phyloP scores from a whole-genome alignment of 2,329 filamentous ascomycete genomes.

The Phaeosphaeriaceae sp. region DNA sequence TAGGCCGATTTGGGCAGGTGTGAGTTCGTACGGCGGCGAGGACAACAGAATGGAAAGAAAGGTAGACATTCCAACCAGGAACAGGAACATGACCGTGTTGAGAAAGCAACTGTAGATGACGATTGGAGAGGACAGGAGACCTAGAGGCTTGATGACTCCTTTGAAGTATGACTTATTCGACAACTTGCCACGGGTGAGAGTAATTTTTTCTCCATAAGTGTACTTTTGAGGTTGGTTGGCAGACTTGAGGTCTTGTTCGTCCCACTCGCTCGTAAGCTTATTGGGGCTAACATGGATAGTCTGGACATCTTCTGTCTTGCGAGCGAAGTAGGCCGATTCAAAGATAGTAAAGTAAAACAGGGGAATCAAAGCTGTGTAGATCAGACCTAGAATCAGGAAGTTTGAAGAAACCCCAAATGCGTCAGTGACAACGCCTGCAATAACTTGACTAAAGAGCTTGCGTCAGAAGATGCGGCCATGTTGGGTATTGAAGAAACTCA shows the following conservation, averaged over 20 bases:
- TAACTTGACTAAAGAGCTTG: neutral
- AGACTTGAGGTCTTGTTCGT: constrained; percentile 12
- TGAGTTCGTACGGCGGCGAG: constrained; percentile 15
- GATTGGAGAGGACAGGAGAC: constrained; percentile 13
- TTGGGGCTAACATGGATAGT: constrained; percentile 5
- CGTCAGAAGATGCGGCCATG: constrained; percentile 1
- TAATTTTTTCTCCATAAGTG: constrained; percentile 9
- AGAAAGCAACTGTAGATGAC: constrained; percentile 21
- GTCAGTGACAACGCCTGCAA: constrained; percentile 18
- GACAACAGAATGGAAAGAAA: constrained; percentile 19
- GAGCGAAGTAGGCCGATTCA: constrained; percentile 17
- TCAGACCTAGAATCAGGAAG: constrained; percentile 15
- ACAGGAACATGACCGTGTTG: constrained; percentile 12
- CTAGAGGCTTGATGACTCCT: constrained; percentile 15
- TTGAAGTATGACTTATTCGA: constrained; percentile 18
- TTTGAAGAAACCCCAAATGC: constrained; percentile 12
- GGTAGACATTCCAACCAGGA: constrained; percentile 14
- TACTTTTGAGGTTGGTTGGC: constrained; percentile 1
- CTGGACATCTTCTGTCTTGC: constrained; percentile 4
- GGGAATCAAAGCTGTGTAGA: constrained; percentile 10
- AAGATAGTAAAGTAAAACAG: constrained; percentile 16
- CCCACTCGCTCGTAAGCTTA: constrained; percentile 12
- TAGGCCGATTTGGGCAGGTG: constrained; percentile 16
- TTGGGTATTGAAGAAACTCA: neutral
- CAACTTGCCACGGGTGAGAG: constrained; percentile 9